These are phyloP conservation scores for Talaromyces proteolyticus DNA, from an alignment of 495 filamentous ascomycete species.

Conservation along the genomic window DNA sequence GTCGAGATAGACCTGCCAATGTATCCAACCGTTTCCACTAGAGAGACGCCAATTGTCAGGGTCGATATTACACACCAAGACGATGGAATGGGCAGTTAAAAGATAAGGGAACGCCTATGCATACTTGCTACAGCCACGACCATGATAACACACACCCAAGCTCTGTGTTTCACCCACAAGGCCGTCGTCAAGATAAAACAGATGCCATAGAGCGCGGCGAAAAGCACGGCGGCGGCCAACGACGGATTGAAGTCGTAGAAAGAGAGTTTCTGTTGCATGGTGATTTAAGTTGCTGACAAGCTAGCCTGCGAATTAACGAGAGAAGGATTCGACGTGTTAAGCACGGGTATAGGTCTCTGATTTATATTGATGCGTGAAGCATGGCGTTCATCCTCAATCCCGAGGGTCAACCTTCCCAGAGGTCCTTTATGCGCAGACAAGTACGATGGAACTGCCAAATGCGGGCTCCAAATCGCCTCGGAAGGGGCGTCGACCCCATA, in stretches of 20 bases:
- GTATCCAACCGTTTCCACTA: constrained; percentile 44
- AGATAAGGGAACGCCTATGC: constrained; percentile 6
- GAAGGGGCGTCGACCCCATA: too few relatives aligned
- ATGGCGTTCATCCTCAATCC: too few relatives aligned
- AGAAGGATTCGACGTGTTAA: not conserved
- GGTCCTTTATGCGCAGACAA: not conserved
- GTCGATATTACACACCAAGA: too few relatives aligned
- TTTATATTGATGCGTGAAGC: not conserved
- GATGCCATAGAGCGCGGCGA: constrained; percentile 40
- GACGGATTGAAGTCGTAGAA: constrained; percentile 47
- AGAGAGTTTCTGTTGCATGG: not conserved
- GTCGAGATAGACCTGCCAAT: constrained; percentile 29
- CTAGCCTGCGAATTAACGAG: not conserved
- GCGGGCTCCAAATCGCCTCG: too few relatives aligned
- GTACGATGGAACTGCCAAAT: not conserved
- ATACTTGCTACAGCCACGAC: constrained; percentile 37
- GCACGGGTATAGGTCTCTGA: not conserved
- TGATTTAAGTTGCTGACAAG: not conserved
- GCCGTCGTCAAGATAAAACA: constrained; percentile 26
- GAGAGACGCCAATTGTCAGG: not conserved
- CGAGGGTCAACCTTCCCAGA: too few relatives aligned
- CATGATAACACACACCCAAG: constrained; percentile 42
- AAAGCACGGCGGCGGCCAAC: constrained; percentile 38
- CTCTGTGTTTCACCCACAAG: constrained; percentile 33
- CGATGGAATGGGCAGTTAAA: too few relatives aligned